These are phyloP conservation scores for Hymenoscyphus linearis DNA, from an alignment of 2,329 filamentous ascomycete species.

Conservation along the genomic window DNA sequence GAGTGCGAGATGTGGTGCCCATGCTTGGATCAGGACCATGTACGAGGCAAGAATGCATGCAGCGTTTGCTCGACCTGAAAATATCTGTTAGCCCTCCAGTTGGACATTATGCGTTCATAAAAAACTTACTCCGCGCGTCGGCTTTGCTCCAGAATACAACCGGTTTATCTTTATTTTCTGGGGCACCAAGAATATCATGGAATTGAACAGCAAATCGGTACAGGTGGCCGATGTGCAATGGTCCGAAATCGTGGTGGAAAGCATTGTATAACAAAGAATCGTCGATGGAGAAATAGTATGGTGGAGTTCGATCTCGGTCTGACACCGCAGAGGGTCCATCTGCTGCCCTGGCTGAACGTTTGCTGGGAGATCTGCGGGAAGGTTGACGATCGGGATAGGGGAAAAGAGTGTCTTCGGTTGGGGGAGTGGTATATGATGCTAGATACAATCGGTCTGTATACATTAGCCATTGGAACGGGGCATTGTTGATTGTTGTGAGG, in stretches of 20 bases:
- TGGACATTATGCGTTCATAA: constrained; percentile 10
- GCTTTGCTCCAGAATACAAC: constrained; percentile 96
- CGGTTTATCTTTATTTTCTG: constrained; percentile 80
- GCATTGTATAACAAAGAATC: constrained; percentile 92
- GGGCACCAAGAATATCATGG: constrained; percentile 88
- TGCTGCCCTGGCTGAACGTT: constrained; percentile 63
- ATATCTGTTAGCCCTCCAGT: constrained; percentile 24
- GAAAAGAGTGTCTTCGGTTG: constrained; percentile 76
- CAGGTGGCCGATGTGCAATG: constrained; percentile 92
- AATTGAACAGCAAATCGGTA: constrained; percentile 96
- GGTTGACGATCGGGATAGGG: constrained; percentile 61
- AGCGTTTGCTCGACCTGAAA: constrained; percentile 80
- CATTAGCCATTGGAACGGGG: constrained; percentile 34
- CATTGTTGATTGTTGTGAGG: constrained; percentile 4
- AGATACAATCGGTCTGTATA: constrained; percentile 84
- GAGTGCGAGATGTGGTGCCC: constrained; percentile 92
- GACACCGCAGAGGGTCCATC: constrained; percentile 47
- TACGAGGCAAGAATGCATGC: constrained; percentile 95
- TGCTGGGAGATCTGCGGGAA: constrained; percentile 63
- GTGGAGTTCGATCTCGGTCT: constrained; percentile 53
- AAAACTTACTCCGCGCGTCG: constrained; percentile 75
- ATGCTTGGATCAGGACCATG: constrained; percentile 97
- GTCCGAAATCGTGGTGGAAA: constrained; percentile 97
- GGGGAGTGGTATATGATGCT: constrained; percentile 80
- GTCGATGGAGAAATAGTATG: constrained; percentile 94